Evolutionary conservation across 2,329 filamentous ascomycete genomes (phyloP), one percentile per base, ranked within the genome.

Genomic region (Chrysosporium queenslandicum): DNA sequence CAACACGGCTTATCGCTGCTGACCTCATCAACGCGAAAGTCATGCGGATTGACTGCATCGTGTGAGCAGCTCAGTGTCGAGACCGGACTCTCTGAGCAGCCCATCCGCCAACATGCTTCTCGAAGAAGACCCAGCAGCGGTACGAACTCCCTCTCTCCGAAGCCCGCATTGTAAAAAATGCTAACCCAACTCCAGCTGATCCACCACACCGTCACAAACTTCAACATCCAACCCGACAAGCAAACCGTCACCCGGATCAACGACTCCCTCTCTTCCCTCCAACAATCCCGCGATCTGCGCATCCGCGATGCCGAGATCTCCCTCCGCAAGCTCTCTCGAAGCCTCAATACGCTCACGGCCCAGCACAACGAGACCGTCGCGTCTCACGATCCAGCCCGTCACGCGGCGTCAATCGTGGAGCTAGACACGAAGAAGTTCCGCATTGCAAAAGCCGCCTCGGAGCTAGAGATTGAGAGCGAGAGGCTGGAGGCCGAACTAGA

Each of bases 401-500:
- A 97, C 71, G 88, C 90, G 4, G 82, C 82, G 32, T 81, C 87
- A 64, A 95, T 97, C 57, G 78, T 92, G 18, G 80, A 85, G 37
- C 82, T 96, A 56, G 91, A 97, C 70, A 94, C 88, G 1, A 83
- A 90, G 60, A 96, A 96, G 66, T 97, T 97, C 71, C 84, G 89
- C 60, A 84, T 88, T 53, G 91, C 91, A n/a, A 97, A 97, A 70
- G 82, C 86, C 14, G 88, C 87, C 0, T 85, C 81, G 1, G 91
- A 97, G 66, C 75, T 92, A 5, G 90, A 96, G 73, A 89, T 91
- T 64, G 92, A 98, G 71, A 86, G 86, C n/a, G 91, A 97, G 74
- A 78, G 91, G n/a, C 74, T 97, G 42, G 82, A 86, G 53, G 80
- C 81, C 4, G 87, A 94, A 68, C 72, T 88, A 4, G 85, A 83